Evolutionary conservation across 257 asterid genomes (phyloP), one percentile per base, ranked within the genome.

Genomic region (Nicotiana sylvestris): DNA sequence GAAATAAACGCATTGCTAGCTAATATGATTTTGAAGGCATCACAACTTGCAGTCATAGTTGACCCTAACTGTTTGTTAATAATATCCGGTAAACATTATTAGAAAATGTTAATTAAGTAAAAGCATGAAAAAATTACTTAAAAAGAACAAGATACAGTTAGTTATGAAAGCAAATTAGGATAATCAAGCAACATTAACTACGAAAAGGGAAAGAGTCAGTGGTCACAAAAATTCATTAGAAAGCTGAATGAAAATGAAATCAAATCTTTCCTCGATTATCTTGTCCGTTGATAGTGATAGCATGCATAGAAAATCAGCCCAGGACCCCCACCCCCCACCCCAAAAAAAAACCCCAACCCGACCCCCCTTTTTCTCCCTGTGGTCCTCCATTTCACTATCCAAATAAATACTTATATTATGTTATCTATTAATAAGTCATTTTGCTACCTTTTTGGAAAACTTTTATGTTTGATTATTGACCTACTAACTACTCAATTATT

Each of bases 221-320:
- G 74, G 70, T 79, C 72, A 65, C 61, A 39, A 27, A 66, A 21
- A 79, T 79, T 79, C 61, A 79, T 43, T 29, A 21, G 35, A 61
- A 79, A 35, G 74, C 72, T 13, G 70, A 79, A 35, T 83, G 92
- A 90, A 87, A 92, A 84, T 69, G 95, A 93, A 77, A 83, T 81
- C 66, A 92, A 85, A 89, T 91, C 96, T 90, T 76, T 57, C 85
- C 27, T 67, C 87, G 95, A 90, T 92, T 83, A 83, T 88, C 92
- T 86, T 90, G 94, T 90, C 90, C 66, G 82, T 61, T 84, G 91
- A 90, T 29, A 84, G 83, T 78, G 97, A 91, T 61, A 46, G 80
- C 80, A 39, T 72, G 84, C 77, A 82, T 83, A 80, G 84, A 89
- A 87, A 83, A 82, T 87, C 77, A 78, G 35, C 62, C 80, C 43